Percentiles rank a stretch among this genome's conserved stretches.
These are phyloP conservation scores for Cicer yamashitae DNA, from an alignment of 306 rosid genomes.

Conservation along the genomic window DNA sequence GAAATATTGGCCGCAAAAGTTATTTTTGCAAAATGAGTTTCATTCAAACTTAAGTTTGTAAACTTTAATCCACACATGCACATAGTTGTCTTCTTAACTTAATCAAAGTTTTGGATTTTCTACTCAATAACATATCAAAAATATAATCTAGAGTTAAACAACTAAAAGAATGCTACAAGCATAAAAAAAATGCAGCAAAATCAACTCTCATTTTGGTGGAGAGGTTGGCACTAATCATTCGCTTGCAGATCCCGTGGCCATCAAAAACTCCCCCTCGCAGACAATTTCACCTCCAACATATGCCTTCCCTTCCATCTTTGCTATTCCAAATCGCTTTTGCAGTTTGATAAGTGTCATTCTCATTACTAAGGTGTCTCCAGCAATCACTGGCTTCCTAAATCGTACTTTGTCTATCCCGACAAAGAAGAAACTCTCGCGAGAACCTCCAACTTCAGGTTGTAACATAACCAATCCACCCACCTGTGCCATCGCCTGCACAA, in stretches of 20 bases:
- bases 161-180: constrained; percentile 17
- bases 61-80: constrained; percentile 10
- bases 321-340: constrained; percentile 81
- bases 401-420: constrained; percentile 88
- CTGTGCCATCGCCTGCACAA: constrained; percentile 81
- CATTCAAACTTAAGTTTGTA: background rate
- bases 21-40: background rate
- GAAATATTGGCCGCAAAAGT: background rate
- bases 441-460: constrained; percentile 85
- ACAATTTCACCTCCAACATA: constrained; percentile 85
- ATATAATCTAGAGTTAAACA: background rate
- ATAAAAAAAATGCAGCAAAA: constrained; percentile 32
- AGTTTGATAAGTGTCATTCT: constrained; percentile 77
- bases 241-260: constrained; percentile 66
- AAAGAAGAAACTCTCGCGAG: constrained; percentile 78
- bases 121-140: background rate
- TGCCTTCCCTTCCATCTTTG: constrained; percentile 90
- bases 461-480: constrained; percentile 88
- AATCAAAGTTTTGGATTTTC: background rate
- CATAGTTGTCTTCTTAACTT: background rate
- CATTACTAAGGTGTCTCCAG: constrained; percentile 89
- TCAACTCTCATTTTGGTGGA: background rate
- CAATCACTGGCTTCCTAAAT: constrained; percentile 83
- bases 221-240: constrained; percentile 38
- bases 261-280: constrained; percentile 83